Conservation (phyloP, 768 basidiomycete species). For the Tremella mesenterica region DNA sequence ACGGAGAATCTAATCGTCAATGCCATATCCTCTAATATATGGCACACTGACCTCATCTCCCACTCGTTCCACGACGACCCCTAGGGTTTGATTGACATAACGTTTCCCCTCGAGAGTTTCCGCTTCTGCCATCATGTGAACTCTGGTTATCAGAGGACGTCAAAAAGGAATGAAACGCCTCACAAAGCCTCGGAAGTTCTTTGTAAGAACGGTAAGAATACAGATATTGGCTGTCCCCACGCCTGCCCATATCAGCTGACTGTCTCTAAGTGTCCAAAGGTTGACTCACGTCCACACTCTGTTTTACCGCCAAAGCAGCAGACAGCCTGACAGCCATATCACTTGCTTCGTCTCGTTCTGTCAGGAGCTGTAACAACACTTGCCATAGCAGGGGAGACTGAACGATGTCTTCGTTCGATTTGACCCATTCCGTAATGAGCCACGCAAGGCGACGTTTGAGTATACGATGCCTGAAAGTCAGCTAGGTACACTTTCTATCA, state of each 20-base stretch:
- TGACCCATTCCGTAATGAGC: conserved; percentile 83
- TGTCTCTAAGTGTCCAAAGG: too few relatives aligned
- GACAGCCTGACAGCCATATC: conserved; percentile 81
- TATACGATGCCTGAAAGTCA: conserved; percentile 62
- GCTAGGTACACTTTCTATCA: too few relatives aligned
- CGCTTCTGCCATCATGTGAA: conserved; percentile 34
- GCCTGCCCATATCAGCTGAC: background rate
- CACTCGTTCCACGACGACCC: conserved; percentile 40
- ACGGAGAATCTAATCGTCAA: conserved; percentile 25
- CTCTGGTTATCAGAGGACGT: conserved; percentile 11
- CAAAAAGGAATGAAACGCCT: conserved; percentile 1
- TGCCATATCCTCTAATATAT: background rate
- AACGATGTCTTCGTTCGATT: conserved; percentile 53
- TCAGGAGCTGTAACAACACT: conserved; percentile 64
- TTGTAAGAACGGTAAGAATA: conserved; percentile 36
- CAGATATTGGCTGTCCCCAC: background rate
- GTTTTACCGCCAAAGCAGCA: conserved; percentile 65
- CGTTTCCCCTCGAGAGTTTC: conserved; percentile 39
- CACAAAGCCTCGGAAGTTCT: conserved; percentile 35
- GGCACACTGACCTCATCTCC: conserved; percentile 30
- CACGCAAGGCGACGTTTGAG: conserved; percentile 92
- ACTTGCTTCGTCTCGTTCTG: conserved; percentile 58
- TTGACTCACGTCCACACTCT: conserved; percentile 71
- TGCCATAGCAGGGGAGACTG: conserved; percentile 63
- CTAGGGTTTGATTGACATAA: conserved; percentile 35